Conservation (phyloP, 1,284 basidiomycete genomes). For the Tremellales sp. region DNA sequence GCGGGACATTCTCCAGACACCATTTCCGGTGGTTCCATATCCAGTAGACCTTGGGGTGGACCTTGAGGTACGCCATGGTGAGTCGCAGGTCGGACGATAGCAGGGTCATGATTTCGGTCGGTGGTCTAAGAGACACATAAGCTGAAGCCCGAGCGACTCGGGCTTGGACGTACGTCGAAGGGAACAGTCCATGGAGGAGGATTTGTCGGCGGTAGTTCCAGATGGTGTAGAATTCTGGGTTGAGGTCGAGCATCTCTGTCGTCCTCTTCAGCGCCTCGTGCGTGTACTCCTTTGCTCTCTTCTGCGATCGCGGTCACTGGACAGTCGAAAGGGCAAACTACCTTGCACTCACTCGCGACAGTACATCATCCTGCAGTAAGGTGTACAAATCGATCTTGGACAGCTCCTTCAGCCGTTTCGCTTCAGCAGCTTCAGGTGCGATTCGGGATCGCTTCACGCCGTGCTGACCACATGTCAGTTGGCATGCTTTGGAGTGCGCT, state of each 20-base stretch:
- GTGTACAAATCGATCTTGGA: constrained; percentile 72
- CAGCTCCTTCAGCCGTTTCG: constrained; percentile 64
- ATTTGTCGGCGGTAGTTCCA: constrained; percentile 89
- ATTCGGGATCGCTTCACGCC: constrained; percentile 68
- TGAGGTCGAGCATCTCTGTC: constrained; percentile 68
- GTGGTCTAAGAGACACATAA: no score
- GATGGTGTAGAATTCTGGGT: constrained; percentile 86
- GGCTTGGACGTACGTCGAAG: constrained; percentile 54
- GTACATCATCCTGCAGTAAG: constrained; percentile 61
- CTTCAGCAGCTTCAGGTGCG: constrained; percentile 61
- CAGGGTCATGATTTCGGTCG: constrained; percentile 60
- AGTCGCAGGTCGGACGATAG: constrained; percentile 71
- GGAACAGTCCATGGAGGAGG: constrained; percentile 67
- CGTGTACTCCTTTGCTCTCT: constrained; percentile 62
- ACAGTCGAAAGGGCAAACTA: constrained; percentile 3
- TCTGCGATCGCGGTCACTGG: constrained; percentile 55
- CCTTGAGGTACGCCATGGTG: constrained; percentile 72
- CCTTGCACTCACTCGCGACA: constrained; percentile 58
- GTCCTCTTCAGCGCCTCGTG: constrained; percentile 67
- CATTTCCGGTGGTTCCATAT: constrained; percentile 95
- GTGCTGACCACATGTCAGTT: constrained; percentile 64
- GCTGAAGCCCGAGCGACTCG: not conserved
- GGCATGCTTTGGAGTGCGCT: no score
- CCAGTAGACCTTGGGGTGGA: constrained; percentile 90
- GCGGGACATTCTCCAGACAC: constrained; percentile 80